Conservation (phyloP, 441 rosid species). For the Bocquillonia castaneifolia region DNA sequence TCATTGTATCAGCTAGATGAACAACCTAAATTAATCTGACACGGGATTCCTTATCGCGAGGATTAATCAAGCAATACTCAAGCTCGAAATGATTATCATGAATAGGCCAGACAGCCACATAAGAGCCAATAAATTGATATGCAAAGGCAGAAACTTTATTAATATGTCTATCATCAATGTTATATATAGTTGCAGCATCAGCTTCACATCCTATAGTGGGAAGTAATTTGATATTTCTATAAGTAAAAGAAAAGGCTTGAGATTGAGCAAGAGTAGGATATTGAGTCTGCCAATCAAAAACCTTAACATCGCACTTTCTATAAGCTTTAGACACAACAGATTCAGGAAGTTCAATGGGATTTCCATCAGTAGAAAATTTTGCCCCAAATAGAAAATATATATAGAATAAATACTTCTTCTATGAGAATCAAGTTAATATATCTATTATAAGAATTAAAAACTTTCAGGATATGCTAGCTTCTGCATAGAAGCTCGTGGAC, state of each 20-base stretch:
- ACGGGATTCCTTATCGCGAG: constrained; percentile 70
- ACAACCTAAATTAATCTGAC: constrained; percentile 63
- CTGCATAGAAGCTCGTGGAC: too few relatives aligned
- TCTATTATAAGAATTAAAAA: too few relatives aligned
- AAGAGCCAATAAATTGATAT: constrained; percentile 60
- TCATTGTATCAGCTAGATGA: constrained; percentile 28
- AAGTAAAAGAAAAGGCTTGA: constrained; percentile 34
- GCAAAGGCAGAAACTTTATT: constrained; percentile 51
- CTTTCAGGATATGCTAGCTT: too few relatives aligned
- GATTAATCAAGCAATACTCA: constrained; percentile 79
- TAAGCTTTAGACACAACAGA: constrained; percentile 81
- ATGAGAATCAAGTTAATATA: too few relatives aligned
- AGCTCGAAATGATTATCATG: constrained; percentile 38
- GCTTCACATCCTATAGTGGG: constrained; percentile 99
- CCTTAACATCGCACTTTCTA: constrained; percentile 90
- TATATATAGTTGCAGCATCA: constrained; percentile 78
- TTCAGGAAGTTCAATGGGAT: constrained; percentile 74
- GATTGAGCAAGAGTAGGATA: constrained; percentile 77
- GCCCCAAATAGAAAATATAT: too few relatives aligned
- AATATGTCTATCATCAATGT: constrained; percentile 43
- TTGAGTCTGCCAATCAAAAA: constrained; percentile 96
- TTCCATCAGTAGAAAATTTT: constrained; percentile 60
- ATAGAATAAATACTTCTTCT: too few relatives aligned
- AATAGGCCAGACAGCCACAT: constrained; percentile 62
- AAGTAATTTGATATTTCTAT: constrained; percentile 67